A percentile compares a stretch with the other conserved stretches of the same genome.
These are phyloP conservation scores for Phytophthora nicotianae DNA, from an alignment of 352 stramenopile genomes.

Conservation along the genomic window DNA sequence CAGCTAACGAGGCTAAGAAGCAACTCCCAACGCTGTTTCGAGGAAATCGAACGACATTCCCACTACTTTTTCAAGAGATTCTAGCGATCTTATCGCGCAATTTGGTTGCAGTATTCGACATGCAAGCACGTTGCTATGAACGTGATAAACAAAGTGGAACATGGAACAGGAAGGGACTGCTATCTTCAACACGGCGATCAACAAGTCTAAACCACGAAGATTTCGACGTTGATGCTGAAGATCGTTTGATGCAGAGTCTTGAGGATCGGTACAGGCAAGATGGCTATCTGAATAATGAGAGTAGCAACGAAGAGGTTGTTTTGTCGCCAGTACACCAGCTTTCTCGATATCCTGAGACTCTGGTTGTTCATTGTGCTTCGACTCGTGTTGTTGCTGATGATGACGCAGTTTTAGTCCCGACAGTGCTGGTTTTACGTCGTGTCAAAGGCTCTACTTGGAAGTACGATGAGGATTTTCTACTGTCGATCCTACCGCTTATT, in stretches of 20 bases:
- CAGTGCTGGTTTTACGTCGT: constrained; percentile 53
- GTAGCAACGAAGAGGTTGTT: not conserved
- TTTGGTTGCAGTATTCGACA: constrained; percentile 44
- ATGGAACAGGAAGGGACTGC: constrained; percentile 5
- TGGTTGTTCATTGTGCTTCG: constrained; percentile 27
- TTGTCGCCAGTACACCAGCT: constrained; percentile 16
- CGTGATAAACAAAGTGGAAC: constrained; percentile 5
- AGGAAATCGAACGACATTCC: constrained; percentile 63
- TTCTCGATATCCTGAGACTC: constrained; percentile 15
- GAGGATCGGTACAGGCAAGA: constrained; percentile 9
- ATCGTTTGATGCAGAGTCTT: constrained; percentile 5
- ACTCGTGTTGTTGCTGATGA: constrained; percentile 44
- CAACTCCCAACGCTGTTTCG: constrained; percentile 49
- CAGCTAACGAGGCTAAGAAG: constrained; percentile 25
- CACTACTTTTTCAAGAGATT: constrained; percentile 40
- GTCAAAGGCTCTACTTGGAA: constrained; percentile 52
- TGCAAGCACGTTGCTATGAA: constrained; percentile 41
- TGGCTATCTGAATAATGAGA: not conserved
- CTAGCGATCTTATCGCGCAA: constrained; percentile 45
- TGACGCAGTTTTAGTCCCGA: constrained; percentile 18
- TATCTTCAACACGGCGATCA: constrained; percentile 16
- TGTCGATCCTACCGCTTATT: constrained; percentile 42
- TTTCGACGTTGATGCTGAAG: not conserved
- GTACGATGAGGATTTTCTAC: constrained; percentile 67
- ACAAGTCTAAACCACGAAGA: not conserved